Evolutionary conservation across 768 basidiomycete species (phyloP).

Genomic region (Cyathus striatus): DNA sequence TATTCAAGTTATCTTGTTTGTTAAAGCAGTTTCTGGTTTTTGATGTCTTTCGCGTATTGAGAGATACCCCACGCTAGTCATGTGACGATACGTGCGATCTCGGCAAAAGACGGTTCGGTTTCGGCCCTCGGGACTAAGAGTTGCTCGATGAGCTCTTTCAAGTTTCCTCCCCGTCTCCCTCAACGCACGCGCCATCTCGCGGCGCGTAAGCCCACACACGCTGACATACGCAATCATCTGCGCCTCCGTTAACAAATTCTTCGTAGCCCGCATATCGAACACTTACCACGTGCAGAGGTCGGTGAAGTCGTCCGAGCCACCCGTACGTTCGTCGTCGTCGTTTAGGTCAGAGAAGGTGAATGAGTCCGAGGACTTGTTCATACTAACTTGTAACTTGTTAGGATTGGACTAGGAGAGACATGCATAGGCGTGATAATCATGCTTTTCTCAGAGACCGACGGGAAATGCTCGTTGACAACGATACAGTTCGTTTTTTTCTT

Average conservation of each 20-base stretch:
- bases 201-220: slow-evolving; percentile 77
- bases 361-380: too few species aligned
- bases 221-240: slow-evolving; percentile 99
- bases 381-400: background rate
- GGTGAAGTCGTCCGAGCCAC: slow-evolving; percentile 64
- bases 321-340: slow-evolving; percentile 88
- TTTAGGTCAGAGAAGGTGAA: slow-evolving; percentile 43
- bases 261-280: slow-evolving; percentile 98
- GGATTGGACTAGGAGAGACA: too few species aligned
- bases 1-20: too few species aligned
- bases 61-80: too few species aligned
- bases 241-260: slow-evolving; percentile 91
- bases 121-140: too few species aligned
- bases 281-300: slow-evolving; percentile 84
- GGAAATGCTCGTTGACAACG: background rate
- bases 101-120: too few species aligned
- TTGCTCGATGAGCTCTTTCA: too few species aligned
- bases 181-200: slow-evolving; percentile 73
- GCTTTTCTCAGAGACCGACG: too few species aligned
- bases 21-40: too few species aligned
- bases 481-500: background rate
- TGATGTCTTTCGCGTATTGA: too few species aligned
- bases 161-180: slow-evolving; percentile 56
- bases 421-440: background rate
- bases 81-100: too few species aligned